Evolutionary conservation across 805 yeast genomes (phyloP).

Genomic region (Blastobotrys terrestris): DNA sequence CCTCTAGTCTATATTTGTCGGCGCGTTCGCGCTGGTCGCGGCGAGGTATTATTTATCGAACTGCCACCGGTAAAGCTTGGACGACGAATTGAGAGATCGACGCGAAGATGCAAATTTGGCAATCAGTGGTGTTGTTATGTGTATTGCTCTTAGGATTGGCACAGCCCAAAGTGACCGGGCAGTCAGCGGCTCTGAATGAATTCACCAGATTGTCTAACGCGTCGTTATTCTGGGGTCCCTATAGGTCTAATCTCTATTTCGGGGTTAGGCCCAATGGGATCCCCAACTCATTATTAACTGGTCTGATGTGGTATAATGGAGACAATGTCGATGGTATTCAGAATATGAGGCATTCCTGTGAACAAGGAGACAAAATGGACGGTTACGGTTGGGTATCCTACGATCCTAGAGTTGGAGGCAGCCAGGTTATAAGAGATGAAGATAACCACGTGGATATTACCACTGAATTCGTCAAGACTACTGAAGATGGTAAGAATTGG

Average conservation of each 20-base stretch:
- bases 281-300: constrained; percentile 69
- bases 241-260: constrained; percentile 76
- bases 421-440: constrained; percentile 63
- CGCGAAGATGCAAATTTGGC: not conserved
- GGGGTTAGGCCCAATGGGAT: constrained; percentile 75
- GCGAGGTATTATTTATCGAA: not conserved
- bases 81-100: not conserved
- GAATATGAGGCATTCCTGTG: constrained; percentile 66
- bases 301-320: constrained; percentile 82
- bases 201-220: constrained; percentile 37
- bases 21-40: not conserved
- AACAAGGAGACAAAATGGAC: constrained; percentile 60
- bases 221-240: constrained; percentile 86
- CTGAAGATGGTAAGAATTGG: constrained; percentile 67
- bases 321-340: constrained; percentile 50
- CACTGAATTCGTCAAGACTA: constrained; percentile 69
- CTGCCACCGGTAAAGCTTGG: not conserved
- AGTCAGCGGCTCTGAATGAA: constrained; percentile 12
- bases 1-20: too few relatives aligned
- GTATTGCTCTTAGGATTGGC: not conserved
- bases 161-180: not conserved
- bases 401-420: constrained; percentile 86
- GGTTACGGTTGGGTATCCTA: constrained; percentile 82
- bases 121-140: not conserved
- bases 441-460: constrained; percentile 57